These are phyloP conservation scores for Colletotrichum graminicola DNA, from an alignment of 2,329 filamentous ascomycete species.

Conservation along the genomic window DNA sequence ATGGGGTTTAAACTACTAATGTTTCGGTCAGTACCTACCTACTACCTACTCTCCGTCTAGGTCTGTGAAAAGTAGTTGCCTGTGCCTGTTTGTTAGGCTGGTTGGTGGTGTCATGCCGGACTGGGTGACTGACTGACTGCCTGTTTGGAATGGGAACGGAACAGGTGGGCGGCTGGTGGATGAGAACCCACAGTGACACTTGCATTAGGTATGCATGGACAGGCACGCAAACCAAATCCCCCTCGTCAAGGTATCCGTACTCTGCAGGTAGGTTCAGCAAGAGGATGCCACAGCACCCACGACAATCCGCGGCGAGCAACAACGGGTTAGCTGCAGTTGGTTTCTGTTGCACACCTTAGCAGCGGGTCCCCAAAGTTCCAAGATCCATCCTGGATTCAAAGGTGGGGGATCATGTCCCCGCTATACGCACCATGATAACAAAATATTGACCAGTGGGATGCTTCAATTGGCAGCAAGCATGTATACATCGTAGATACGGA, in stretches of 20 bases:
- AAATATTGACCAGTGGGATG: conserved; percentile 9
- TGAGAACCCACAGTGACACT: conserved; percentile 8
- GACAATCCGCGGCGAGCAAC: conserved; percentile 7
- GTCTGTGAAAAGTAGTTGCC: background rate
- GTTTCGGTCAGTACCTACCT: conserved; percentile 1
- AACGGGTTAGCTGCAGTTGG: background rate
- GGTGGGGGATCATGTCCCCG: conserved; percentile 4
- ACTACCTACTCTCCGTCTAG: background rate
- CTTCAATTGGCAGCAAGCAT: conserved; percentile 16
- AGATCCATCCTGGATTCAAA: background rate
- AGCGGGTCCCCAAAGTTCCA: background rate
- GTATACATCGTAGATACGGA: too few relatives aligned
- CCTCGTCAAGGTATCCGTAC: background rate
- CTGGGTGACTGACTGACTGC: background rate
- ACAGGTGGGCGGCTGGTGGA: background rate
- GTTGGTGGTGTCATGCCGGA: background rate
- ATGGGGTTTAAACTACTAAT: conserved; percentile 12
- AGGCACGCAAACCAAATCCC: background rate
- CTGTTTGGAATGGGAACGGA: background rate
- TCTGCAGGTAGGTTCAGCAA: background rate
- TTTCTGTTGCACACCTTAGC: background rate
- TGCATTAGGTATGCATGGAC: background rate
- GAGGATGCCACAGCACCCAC: background rate
- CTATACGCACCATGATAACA: conserved; percentile 6
- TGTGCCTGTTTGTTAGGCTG: background rate